Conservation (phyloP, 352 stramenopile genomes). For the Pythium grandisporangium region DNA sequence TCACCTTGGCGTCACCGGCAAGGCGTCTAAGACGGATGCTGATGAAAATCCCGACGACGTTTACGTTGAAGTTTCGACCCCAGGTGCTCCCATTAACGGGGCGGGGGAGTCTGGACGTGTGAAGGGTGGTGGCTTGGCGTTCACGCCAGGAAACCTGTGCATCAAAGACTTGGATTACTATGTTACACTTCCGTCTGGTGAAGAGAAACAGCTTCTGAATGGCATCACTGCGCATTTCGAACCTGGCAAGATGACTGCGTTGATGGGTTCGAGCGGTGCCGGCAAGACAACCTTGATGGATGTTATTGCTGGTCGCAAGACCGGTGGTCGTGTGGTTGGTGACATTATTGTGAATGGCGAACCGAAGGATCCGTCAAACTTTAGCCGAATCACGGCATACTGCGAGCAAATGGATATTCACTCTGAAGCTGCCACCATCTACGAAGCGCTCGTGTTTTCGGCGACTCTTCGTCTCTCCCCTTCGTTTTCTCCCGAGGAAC, state of each 20-base stretch:
- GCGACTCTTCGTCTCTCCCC: slow-evolving; percentile 74
- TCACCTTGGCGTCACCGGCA: slow-evolving; percentile 25
- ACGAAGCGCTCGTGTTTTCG: slow-evolving; percentile 88
- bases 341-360: slow-evolving; percentile 89
- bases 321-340: slow-evolving; percentile 60
- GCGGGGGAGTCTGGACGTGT: slow-evolving; percentile 1
- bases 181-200: slow-evolving; percentile 36
- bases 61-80: slow-evolving; percentile 28
- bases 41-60: slow-evolving; percentile 15
- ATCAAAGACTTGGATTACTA: slow-evolving; percentile 39
- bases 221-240: slow-evolving; percentile 41
- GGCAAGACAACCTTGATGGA: slow-evolving; percentile 64
- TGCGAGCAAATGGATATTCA: slow-evolving; percentile 85
- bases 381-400: slow-evolving; percentile 85
- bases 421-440: slow-evolving; percentile 72
- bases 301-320: slow-evolving; percentile 67
- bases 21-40: slow-evolving; percentile 20
- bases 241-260: slow-evolving; percentile 51
- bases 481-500: slow-evolving; percentile 23
- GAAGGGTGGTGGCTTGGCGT: slow-evolving; percentile 20
- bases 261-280: slow-evolving; percentile 65
- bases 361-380: slow-evolving; percentile 62
- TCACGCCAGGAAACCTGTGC: slow-evolving; percentile 28
- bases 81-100: slow-evolving; percentile 3
- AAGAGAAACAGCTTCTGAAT: slow-evolving; percentile 31